Evolutionary conservation across 805 yeast genomes (phyloP).

Genomic region (Candida palmyrensis): DNA sequence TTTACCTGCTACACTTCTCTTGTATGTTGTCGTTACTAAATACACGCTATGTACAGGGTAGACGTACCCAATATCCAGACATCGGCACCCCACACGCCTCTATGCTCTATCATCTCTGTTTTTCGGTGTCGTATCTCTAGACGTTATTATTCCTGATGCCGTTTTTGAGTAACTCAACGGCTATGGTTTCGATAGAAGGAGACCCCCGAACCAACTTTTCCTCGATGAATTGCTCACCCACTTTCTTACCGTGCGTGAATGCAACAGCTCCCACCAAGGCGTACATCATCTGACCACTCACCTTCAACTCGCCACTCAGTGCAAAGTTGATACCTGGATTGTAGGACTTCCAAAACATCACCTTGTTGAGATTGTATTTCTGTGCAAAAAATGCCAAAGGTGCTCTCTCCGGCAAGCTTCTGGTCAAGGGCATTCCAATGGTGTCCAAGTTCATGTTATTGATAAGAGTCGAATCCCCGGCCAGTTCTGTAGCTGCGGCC

Average conservation of each 20-base stretch:
- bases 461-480: constrained; percentile 31
- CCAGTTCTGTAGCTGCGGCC: too few species aligned
- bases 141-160: constrained; percentile 1
- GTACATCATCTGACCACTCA: constrained; percentile 48
- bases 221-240: constrained; percentile 54
- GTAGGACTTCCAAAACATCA: constrained; percentile 65
- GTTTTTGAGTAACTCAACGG: constrained; percentile 17
- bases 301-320: constrained; percentile 52
- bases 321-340: constrained; percentile 41
- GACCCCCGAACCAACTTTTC: constrained; percentile 39
- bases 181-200: constrained; percentile 29
- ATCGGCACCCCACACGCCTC: not conserved
- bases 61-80: not conserved
- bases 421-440: constrained; percentile 53
- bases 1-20: constrained; percentile 5
- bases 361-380: constrained; percentile 40
- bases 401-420: constrained; percentile 45
- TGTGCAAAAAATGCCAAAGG: constrained; percentile 50
- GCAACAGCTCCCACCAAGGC: constrained; percentile 70
- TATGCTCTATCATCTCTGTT: not conserved
- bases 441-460: constrained; percentile 51
- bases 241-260: constrained; percentile 52
- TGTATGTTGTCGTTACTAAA: constrained; percentile 1
- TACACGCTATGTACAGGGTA: constrained; percentile 3
- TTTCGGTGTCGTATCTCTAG: not conserved